These are phyloP conservation scores for Chrysosphaeria jannelii DNA, from an alignment of 2,329 filamentous ascomycete genomes.

Conservation along the genomic window DNA sequence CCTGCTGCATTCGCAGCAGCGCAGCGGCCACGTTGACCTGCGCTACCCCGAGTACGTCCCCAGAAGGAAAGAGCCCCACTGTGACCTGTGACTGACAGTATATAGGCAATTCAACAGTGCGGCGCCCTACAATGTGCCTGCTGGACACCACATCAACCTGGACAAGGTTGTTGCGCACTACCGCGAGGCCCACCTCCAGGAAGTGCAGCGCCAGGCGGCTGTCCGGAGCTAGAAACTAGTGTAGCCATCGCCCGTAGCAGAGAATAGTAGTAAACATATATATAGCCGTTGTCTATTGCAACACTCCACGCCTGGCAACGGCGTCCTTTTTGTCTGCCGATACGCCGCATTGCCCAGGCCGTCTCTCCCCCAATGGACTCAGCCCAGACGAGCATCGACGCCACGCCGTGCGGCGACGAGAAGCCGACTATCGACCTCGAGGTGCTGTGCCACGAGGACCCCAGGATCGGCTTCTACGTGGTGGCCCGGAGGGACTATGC, in stretches of 20 bases:
- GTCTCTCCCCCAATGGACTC: neutral
- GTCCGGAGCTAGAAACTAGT: no score
- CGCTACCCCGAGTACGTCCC: slow-evolving; percentile 24
- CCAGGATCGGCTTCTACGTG: slow-evolving; percentile 7
- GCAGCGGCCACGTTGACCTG: slow-evolving; percentile 18
- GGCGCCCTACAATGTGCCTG: slow-evolving; percentile 20
- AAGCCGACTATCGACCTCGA: slow-evolving; percentile 1
- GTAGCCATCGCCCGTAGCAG: no score
- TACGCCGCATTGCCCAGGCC: neutral
- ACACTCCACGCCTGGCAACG: no score
- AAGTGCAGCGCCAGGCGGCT: slow-evolving; percentile 21
- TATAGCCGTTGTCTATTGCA: no score
- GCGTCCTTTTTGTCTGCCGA: no score
- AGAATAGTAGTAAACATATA: neutral
- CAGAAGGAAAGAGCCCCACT: no score
- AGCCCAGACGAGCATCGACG: neutral
- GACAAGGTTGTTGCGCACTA: slow-evolving; percentile 27
- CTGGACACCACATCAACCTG: slow-evolving; percentile 21
- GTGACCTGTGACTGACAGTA: no score
- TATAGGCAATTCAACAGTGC: slow-evolving; percentile 15
- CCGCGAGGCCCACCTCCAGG: slow-evolving; percentile 19
- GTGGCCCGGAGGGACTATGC: slow-evolving; percentile 6
- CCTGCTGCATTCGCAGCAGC: slow-evolving; percentile 17
- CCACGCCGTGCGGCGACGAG: neutral
- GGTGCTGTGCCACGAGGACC: slow-evolving; percentile 4